Evolutionary conservation across 2,329 filamentous ascomycete species (phyloP), one percentile per base, ranked within the genome.

Genomic region (Alternaria tenuissima): DNA sequence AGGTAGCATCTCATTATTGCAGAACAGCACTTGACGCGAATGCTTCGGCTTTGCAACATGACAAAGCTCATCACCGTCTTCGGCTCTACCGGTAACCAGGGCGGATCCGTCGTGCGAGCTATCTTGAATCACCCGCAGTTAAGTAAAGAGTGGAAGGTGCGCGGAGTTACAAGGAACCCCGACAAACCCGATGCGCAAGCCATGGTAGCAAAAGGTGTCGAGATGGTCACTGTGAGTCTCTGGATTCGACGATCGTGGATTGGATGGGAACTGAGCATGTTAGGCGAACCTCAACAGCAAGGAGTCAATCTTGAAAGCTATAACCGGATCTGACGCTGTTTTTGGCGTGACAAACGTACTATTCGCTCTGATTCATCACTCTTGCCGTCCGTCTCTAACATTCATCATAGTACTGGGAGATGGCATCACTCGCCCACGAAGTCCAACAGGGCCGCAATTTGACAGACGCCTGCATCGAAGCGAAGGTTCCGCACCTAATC

Each of bases 21-120:
- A 9, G 16, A 5, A 9, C 8, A n/a, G n/a, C 8, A 20, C 38
- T 39, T 6, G n/a, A 20, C 16, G 16, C 18, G 16, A 39, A 39
- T 39, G 38, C 38, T 39, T 18, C 38, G 38, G 9, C 38, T 16
- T 16, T 46, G 9, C 47, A 61, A 61, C 30, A 72, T 72, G 71
- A 70, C 68, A 9, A 73, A 73, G 36, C 59, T 70, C 51, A 63
- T 74, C 39, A 71, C 66, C 32, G 77, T 86, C 24, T 84, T 86
- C 52, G 84, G 84, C 8, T 84, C 83, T 22, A 86, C 84, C 0
- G 84, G 84, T 59, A 79, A 83, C 36, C 85, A 86, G 69, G 84
- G 85, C 18, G 76, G 82, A 11, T 83, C 82, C 8, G 76, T 86
- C 8, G 75, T 86, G 55, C 71, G 80, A 48, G 71, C 76, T 26